phyloP scores from a whole-genome alignment of 2,329 filamentous ascomycete genomes.

The Talaromyces sp. region DNA sequence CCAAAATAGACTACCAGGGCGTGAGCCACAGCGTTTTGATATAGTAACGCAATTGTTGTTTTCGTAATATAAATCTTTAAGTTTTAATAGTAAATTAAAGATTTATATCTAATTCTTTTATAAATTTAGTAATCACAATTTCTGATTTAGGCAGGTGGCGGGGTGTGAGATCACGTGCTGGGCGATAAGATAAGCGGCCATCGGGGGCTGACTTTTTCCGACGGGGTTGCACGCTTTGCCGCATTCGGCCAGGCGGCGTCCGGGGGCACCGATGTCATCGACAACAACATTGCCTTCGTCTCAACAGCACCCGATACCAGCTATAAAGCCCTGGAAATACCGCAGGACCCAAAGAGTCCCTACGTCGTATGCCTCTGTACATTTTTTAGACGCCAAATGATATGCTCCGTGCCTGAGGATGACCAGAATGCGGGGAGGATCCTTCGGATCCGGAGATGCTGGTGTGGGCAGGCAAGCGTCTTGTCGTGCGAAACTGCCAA shows the following conservation, averaged over 20 bases:
- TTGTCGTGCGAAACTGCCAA: slow-evolving; percentile 33
- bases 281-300: background rate
- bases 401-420: slow-evolving; percentile 20
- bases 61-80: too few relatives aligned
- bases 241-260: background rate
- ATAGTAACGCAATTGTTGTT: too few relatives aligned
- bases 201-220: background rate
- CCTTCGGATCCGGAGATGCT: slow-evolving; percentile 6
- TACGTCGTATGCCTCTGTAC: background rate
- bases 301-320: background rate
- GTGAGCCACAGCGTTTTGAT: too few relatives aligned
- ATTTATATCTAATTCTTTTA: too few relatives aligned
- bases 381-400: background rate
- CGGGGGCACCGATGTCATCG: background rate
- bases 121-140: background rate
- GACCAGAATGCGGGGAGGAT: slow-evolving; percentile 37
- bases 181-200: background rate
- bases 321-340: background rate
- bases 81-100: too few relatives aligned
- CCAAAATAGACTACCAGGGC: too few relatives aligned
- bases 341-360: background rate
- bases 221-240: background rate
- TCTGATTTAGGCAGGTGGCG: background rate
- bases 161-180: background rate
- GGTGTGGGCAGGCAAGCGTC: slow-evolving; percentile 3